Conservation (phyloP, 2,329 filamentous ascomycete species). For the Epichloe sp. region DNA sequence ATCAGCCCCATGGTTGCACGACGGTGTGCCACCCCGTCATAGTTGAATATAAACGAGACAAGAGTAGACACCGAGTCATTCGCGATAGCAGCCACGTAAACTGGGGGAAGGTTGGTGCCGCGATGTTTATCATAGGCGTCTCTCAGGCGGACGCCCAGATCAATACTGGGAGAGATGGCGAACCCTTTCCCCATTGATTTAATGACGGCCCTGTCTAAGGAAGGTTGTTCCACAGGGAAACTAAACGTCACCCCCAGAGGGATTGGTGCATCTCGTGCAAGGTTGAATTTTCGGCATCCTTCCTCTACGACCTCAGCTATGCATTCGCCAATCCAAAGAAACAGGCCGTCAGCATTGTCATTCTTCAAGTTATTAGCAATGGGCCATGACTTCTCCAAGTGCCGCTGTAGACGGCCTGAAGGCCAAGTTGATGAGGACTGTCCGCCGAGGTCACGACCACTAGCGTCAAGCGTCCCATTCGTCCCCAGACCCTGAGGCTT, state of each 20-base stretch:
- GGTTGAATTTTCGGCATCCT: constrained; percentile 30
- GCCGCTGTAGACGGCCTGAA: constrained; percentile 34
- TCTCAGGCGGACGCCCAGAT: constrained; percentile 46
- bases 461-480: constrained; percentile 5
- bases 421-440: not conserved
- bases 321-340: constrained; percentile 68
- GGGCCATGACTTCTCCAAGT: constrained; percentile 59
- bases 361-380: constrained; percentile 62
- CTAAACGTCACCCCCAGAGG: constrained; percentile 57
- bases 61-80: constrained; percentile 74
- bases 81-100: constrained; percentile 63
- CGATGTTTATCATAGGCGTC: constrained; percentile 44
- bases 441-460: constrained; percentile 1
- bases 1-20: constrained; percentile 69
- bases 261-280: constrained; percentile 33
- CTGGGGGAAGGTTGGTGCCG: constrained; percentile 41
- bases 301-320: constrained; percentile 60
- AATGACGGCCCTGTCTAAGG: constrained; percentile 47
- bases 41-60: constrained; percentile 62
- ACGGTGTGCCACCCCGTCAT: constrained; percentile 45
- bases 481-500: not conserved
- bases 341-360: constrained; percentile 61
- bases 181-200: constrained; percentile 63
- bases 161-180: constrained; percentile 44
- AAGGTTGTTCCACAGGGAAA: constrained; percentile 55